Conservation (phyloP, 139 green algal genomes). For the Nannochloris sp. region DNA sequence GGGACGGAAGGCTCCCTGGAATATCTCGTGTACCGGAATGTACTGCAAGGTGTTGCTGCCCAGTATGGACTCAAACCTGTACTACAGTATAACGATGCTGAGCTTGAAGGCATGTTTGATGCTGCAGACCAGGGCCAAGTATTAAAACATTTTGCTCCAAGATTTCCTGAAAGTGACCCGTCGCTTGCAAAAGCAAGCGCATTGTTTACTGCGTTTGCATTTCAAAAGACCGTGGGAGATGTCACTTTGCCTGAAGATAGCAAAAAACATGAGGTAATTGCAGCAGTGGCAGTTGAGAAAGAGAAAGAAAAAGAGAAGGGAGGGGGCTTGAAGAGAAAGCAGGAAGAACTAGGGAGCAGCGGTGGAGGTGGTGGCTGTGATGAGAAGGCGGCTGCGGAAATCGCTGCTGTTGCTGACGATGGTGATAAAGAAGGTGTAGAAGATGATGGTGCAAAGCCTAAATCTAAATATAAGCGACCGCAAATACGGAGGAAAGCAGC, state of each 20-base stretch:
- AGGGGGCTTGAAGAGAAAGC: neutral
- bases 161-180: conserved; percentile 34
- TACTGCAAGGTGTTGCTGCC: conserved; percentile 42
- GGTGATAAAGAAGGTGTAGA: no score
- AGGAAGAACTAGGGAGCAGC: neutral
- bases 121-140: conserved; percentile 30
- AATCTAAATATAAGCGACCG: neutral
- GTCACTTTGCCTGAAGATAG: neutral
- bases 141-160: conserved; percentile 71
- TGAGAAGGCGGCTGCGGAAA: no score
- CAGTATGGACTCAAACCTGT: conserved; percentile 54
- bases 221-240: conserved; percentile 18
- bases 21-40: conserved; percentile 74
- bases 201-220: conserved; percentile 36
- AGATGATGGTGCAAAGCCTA: neutral
- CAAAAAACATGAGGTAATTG: neutral
- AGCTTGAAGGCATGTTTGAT: conserved; percentile 37
- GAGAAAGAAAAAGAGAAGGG: conserved; percentile 1
- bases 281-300: neutral
- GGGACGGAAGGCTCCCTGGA: conserved; percentile 56
- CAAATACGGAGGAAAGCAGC: no score
- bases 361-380: no score
- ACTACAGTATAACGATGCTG: conserved; percentile 27
- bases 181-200: conserved; percentile 17
- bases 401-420: no score